Conservation (phyloP, 2,329 filamentous ascomycete genomes). For the Fusarium beomiforme region DNA sequence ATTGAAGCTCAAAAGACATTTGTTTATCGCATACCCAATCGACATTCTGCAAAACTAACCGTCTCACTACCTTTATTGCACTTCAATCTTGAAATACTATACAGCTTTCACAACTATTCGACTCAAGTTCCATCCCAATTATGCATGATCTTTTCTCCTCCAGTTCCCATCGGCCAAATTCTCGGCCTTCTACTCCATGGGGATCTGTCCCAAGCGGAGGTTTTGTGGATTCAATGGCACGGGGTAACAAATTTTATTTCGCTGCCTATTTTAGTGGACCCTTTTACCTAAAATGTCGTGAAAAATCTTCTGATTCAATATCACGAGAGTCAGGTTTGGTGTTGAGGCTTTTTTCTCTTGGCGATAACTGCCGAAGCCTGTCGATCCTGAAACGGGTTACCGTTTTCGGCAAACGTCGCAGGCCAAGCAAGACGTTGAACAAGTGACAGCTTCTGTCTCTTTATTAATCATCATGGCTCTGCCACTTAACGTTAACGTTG, state of each 20-base stretch:
- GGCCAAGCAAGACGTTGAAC: no score
- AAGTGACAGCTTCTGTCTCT: no score
- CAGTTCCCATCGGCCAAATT: constrained; percentile 1
- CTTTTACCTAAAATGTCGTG: neutral
- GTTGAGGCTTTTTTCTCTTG: constrained; percentile 9
- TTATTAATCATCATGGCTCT: no score
- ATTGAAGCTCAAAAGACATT: neutral
- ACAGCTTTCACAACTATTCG: fast-evolving
- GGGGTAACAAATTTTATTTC: constrained; percentile 18
- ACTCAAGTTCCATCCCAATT: neutral
- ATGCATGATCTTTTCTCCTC: neutral
- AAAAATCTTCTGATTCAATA: constrained; percentile 1
- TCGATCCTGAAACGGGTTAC: neutral
- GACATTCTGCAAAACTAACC: fast-evolving
- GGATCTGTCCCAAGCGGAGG: constrained; percentile 5
- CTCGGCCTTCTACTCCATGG: constrained; percentile 22
- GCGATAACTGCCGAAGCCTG: neutral
- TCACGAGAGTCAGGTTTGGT: neutral
- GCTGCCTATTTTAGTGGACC: constrained; percentile 17
- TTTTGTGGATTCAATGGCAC: neutral
- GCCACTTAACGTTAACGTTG: no score
- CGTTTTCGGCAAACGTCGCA: neutral
- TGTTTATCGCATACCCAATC: fast-evolving
- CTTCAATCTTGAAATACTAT: fast-evolving
- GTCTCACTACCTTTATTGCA: no score